Evolutionary conservation across 1,139 yeast genomes (phyloP), one percentile per base, ranked within the genome.

Genomic region (Torulaspora pretoriensis): DNA sequence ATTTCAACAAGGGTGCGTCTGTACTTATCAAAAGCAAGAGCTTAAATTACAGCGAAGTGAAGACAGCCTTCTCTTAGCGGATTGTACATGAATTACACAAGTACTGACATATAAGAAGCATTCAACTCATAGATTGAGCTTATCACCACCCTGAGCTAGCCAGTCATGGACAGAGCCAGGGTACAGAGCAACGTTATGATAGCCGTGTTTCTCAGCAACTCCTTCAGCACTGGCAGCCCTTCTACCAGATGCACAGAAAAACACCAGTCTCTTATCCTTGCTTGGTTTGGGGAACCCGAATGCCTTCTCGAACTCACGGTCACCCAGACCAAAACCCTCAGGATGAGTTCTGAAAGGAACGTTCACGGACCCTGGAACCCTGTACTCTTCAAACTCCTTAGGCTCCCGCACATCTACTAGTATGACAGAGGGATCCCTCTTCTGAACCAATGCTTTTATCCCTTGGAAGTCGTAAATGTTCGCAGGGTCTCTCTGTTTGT

Each of bases 341-440:
- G 97, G 97, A 24, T 89, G 78, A 2, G 95, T 78, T 60, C 84
- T 88, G 71, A 81, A 86, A 16, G 98, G 98, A 48, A 92, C 77
- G 63, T 92, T 92, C 52, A 87, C 68, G n/a, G 97, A 84, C 22
- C 81, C 78, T 24, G 97, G 97, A 54, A 92, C 88, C 63, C 74
- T 78, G 29, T 57, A 63, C 9, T 50, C 51, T 38, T 70, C 69
- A 62, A 65, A 86, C 68, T 92, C 98, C 41, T 73, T 73, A 3
- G 97, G 96, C 68, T 92, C 98, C 62, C 98, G 80, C 26, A 87
- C 97, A 62, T 92, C 98, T 17, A 90, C 80, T 36, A 90, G 68
- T 35, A 85, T 73, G 22, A 75, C 67, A 29, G 73, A 66, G 8
- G 69, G 60, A 42, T 53, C 66, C 6, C 75, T 76, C 40, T 69